Base-by-base conservation (phyloP, 495 filamentous ascomycete species). In the Pseudevernia furfuracea region DNA sequence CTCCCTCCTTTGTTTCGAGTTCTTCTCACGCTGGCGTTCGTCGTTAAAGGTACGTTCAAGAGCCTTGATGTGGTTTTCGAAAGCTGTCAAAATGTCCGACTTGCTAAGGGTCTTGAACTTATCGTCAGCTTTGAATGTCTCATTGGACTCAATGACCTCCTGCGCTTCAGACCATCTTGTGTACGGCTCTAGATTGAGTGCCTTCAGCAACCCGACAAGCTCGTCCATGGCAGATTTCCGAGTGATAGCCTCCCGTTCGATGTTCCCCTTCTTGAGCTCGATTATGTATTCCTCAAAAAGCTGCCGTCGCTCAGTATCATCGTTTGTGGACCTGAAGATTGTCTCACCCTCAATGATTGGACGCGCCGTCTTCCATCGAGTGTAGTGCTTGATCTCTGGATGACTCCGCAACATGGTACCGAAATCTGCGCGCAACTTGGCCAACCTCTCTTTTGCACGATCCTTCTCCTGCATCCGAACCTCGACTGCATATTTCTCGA, bases 301-400 rank as follows among this genome's bases (percentile, higher is more conserved):
- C 74, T 91, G 89, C 52, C 89, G 89, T 63, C 94, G 87, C 76
- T 97, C 94, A 67, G 82, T 83, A 68, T 98, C 94, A 71, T 94
- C 83, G 70, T 88, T 88, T 43, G 92, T 91, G 39, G 92, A 91
- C 65, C 91, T 86, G 79, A 97, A 98, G 63, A 93, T 95, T 32
- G 90, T 92, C 79, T 98, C 94, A 58, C 88, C 89, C 75, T 97
- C 90, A 71, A 98, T 94, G 59, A 96, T 96, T 23, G 91, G 92
- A 49, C 90, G 87, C 63, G 92, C 92, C 38, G 89, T 97, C 81
- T 90, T 97, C 95, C 95, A 98, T 62, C 92, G 89, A 64, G 92
- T 97, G 76, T 96, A 97, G 69, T 96, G 86, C 76, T 93, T 95
- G 73, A 99, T 97, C 78, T 97, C 94, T 70, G 92, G 91, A 75